Evolutionary conservation across 169 alveolate genomes (phyloP).

Genomic region (Cystoisospora suis): DNA sequence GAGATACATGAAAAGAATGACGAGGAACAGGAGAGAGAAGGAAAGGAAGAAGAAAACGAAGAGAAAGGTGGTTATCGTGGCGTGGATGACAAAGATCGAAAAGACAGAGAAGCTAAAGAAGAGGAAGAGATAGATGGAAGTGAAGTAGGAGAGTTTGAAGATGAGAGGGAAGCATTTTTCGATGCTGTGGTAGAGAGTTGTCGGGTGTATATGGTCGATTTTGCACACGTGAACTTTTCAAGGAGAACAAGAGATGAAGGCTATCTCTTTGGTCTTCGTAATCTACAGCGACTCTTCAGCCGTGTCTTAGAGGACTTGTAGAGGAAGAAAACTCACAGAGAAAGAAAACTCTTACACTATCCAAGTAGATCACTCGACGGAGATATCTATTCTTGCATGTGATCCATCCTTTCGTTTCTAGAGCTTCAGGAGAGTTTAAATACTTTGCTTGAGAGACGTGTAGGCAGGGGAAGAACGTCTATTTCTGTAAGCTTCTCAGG

Average conservation of each 20-base stretch:
- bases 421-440: background rate
- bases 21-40: background rate
- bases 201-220: conserved; percentile 41
- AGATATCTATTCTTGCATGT: no score
- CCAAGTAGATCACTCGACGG: no score
- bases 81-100: background rate
- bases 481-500: background rate
- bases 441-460: background rate
- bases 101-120: no score
- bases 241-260: background rate
- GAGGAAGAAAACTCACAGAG: background rate
- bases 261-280: conserved; percentile 22
- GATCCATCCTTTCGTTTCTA: no score
- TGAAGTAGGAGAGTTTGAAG: background rate
- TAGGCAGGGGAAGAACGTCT: background rate
- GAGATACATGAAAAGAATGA: background rate
- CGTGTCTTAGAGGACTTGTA: background rate
- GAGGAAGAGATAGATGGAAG: background rate
- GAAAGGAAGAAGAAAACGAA: background rate
- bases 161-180: background rate
- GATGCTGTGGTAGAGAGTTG: background rate
- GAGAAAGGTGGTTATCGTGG: background rate
- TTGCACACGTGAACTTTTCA: conserved; percentile 26
- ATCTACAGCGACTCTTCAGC: conserved; percentile 28
- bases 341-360: no score